Conservation (phyloP, 306 rosid species). For the Acacia confusa region DNA sequence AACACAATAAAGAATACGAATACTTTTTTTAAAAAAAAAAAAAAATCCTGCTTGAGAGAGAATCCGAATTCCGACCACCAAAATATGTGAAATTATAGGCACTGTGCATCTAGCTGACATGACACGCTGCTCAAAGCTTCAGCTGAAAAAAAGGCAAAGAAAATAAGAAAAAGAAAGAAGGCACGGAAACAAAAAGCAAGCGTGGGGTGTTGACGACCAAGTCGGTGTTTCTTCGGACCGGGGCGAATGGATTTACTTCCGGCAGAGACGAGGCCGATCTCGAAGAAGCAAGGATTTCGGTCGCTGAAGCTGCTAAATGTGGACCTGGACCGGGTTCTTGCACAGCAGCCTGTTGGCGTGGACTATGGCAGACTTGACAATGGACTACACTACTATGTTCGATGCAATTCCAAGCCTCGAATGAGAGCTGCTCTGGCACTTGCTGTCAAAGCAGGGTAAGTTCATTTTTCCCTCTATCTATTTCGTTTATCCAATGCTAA, state of each 20-base stretch:
- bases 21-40: too few species aligned
- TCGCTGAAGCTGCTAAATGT: slow-evolving; percentile 72
- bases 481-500: background rate
- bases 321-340: slow-evolving; percentile 63
- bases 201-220: background rate
- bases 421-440: slow-evolving; percentile 97
- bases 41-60: background rate
- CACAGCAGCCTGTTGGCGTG: slow-evolving; percentile 64
- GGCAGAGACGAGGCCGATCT: slow-evolving; percentile 53
- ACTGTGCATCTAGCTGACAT: background rate
- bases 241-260: slow-evolving; percentile 75
- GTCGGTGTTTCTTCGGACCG: background rate
- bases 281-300: slow-evolving; percentile 81
- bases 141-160: background rate
- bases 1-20: too few species aligned
- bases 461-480: background rate
- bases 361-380: slow-evolving; percentile 75
- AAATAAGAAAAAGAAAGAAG: background rate
- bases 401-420: slow-evolving; percentile 86
- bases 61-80: background rate
- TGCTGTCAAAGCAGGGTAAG: slow-evolving; percentile 83
- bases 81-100: background rate
- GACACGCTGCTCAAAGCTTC: background rate
- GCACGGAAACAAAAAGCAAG: background rate
- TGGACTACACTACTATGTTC: slow-evolving; percentile 86